Conservation (phyloP, 2,329 filamentous ascomycete species). For the Thielaviopsis punctulata region DNA sequence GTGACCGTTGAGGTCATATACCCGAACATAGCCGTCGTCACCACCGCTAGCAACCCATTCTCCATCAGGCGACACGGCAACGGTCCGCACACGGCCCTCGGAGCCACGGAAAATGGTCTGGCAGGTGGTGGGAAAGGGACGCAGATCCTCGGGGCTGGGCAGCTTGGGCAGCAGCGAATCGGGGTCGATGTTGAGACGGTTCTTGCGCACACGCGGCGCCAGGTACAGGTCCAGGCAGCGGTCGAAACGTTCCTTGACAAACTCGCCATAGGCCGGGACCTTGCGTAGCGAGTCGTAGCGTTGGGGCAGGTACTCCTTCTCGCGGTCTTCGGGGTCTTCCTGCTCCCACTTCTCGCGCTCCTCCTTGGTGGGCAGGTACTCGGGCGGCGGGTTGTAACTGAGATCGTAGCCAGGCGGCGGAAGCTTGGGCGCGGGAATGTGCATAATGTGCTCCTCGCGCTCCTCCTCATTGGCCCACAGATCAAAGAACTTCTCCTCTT, state of each 20-base stretch:
- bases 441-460: constrained; percentile 73
- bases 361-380: constrained; percentile 76
- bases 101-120: constrained; percentile 80
- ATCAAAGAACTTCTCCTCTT: constrained; percentile 62
- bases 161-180: constrained; percentile 83
- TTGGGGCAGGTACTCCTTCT: constrained; percentile 72
- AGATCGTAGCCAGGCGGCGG: constrained; percentile 87
- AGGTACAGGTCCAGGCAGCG: constrained; percentile 89
- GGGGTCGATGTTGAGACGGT: constrained; percentile 91
- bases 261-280: constrained; percentile 76
- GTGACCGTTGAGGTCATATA: constrained; percentile 83
- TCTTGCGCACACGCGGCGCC: constrained; percentile 78
- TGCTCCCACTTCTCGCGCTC: constrained; percentile 78
- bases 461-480: constrained; percentile 89
- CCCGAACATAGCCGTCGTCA: constrained; percentile 78
- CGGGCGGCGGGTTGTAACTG: constrained; percentile 87
- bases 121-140: constrained; percentile 83
- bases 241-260: constrained; percentile 93
- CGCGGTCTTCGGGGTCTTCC: constrained; percentile 73
- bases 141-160: constrained; percentile 80
- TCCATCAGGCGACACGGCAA: constrained; percentile 72
- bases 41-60: constrained; percentile 80
- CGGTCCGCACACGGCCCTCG: constrained; percentile 67
- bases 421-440: constrained; percentile 84
- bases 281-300: constrained; percentile 72